phyloP scores from a whole-genome alignment of 345 rosid genomes.

The Moricandia arvensis region DNA sequence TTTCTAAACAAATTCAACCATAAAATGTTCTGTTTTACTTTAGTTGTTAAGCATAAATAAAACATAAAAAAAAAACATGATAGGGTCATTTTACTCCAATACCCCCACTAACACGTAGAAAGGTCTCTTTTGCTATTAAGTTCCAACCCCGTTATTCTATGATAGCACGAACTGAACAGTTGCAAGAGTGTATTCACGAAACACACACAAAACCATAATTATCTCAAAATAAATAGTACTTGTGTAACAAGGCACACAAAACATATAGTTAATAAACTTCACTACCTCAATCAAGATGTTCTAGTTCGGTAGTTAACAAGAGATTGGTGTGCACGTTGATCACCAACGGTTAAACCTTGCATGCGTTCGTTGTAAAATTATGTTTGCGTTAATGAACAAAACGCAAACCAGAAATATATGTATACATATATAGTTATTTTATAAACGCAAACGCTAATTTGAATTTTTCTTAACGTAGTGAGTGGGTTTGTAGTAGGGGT shows the following conservation, averaged over 20 bases:
- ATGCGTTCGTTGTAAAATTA: background rate
- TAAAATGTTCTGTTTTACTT: background rate
- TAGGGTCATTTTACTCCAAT: background rate
- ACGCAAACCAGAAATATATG: background rate
- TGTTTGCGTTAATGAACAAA: background rate
- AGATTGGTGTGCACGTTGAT: background rate
- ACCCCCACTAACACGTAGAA: background rate
- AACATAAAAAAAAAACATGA: no score
- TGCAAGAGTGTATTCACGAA: background rate
- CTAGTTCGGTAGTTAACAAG: background rate
- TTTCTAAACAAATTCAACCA: background rate
- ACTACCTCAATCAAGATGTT: background rate
- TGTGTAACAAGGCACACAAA: background rate
- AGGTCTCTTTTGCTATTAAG: background rate
- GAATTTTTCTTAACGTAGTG: background rate
- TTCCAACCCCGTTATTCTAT: background rate
- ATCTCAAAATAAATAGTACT: background rate
- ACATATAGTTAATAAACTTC: background rate
- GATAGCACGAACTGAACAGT: background rate
- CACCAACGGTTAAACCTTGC: background rate
- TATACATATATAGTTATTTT: background rate
- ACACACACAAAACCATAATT: background rate
- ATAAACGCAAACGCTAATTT: background rate
- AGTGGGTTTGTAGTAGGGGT: background rate
- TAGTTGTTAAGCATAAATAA: background rate